These are phyloP conservation scores for Sabuloglossum arenarium DNA, from an alignment of 495 filamentous ascomycete genomes.

Conservation along the genomic window DNA sequence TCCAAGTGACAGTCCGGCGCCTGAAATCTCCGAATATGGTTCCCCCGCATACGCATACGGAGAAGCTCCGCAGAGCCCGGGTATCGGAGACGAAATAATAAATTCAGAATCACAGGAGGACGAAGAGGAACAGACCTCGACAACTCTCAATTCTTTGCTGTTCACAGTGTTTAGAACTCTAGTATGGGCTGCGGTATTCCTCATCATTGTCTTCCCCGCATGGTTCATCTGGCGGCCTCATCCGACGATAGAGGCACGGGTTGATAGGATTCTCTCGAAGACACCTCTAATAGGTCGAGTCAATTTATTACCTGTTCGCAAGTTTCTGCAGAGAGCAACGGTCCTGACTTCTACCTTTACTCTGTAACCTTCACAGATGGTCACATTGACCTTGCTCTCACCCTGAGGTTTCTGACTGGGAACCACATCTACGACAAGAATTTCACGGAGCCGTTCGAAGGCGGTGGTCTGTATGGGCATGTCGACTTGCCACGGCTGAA, in stretches of 20 bases:
- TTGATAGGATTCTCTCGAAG: constrained; percentile 42
- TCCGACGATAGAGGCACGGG: constrained; percentile 38
- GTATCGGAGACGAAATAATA: not conserved
- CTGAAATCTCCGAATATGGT: not conserved
- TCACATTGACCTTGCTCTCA: constrained; percentile 71
- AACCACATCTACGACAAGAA: constrained; percentile 61
- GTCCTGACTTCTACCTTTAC: constrained; percentile 2
- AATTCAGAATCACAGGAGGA: not conserved
- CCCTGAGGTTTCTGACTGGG: constrained; percentile 41
- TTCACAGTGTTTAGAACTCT: not conserved
- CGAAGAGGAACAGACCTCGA: not conserved
- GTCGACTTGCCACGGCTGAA: constrained; percentile 58
- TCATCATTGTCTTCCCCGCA: not conserved
- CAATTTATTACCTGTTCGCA: not conserved
- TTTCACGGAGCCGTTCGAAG: constrained; percentile 47
- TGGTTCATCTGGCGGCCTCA: constrained; percentile 16
- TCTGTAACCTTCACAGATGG: constrained; percentile 40
- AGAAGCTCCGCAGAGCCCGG: not conserved
- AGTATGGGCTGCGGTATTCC: not conserved
- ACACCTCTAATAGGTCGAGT: constrained; percentile 59
- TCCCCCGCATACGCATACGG: not conserved
- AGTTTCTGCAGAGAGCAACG: not conserved
- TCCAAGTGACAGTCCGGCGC: not conserved
- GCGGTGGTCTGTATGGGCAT: constrained; percentile 45
- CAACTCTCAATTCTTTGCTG: not conserved